These are phyloP conservation scores for Suhomyces sp. DNA, from an alignment of 805 yeast genomes.

Conservation along the genomic window DNA sequence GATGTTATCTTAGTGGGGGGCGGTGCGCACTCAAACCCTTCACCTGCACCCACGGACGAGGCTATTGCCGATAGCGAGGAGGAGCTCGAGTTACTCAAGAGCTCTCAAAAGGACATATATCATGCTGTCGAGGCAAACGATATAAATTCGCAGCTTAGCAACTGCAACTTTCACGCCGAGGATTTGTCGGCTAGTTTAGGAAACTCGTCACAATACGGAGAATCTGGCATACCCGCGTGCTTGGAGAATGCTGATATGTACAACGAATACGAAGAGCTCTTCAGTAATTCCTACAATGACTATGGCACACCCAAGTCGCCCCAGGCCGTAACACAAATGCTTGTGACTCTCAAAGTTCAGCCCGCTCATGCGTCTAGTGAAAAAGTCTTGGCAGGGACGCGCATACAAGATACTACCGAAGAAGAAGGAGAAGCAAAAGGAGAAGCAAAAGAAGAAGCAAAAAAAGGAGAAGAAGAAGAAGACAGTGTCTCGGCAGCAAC, in stretches of 20 bases:
- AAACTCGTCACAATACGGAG: not conserved
- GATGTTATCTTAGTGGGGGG: constrained; percentile 1
- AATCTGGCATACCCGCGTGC: not conserved
- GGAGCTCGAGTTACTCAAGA: constrained; percentile 9
- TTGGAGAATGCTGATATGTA: not conserved
- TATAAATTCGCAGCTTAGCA: constrained; percentile 2
- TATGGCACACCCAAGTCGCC: not conserved
- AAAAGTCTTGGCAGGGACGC: not conserved
- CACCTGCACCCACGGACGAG: not conserved
- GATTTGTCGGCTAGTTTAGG: constrained; percentile 3
- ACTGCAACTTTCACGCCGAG: constrained; percentile 7
- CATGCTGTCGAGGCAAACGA: not conserved
- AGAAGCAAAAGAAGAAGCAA: no score
- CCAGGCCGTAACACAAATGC: not conserved
- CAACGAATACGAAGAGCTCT: not conserved
- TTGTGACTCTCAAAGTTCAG: not conserved
- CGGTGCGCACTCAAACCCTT: not conserved
- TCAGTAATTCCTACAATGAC: not conserved
- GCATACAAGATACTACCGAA: not conserved
- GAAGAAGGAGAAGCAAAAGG: not conserved
- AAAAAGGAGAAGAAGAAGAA: no score
- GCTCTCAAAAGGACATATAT: constrained; percentile 7
- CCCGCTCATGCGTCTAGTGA: not conserved
- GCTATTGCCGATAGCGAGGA: constrained; percentile 13
- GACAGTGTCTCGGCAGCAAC: no score